A percentile compares a stretch with the other conserved stretches of the same genome.
Conservation (phyloP, 805 yeast species). For the Candida qinlingensis region DNA sequence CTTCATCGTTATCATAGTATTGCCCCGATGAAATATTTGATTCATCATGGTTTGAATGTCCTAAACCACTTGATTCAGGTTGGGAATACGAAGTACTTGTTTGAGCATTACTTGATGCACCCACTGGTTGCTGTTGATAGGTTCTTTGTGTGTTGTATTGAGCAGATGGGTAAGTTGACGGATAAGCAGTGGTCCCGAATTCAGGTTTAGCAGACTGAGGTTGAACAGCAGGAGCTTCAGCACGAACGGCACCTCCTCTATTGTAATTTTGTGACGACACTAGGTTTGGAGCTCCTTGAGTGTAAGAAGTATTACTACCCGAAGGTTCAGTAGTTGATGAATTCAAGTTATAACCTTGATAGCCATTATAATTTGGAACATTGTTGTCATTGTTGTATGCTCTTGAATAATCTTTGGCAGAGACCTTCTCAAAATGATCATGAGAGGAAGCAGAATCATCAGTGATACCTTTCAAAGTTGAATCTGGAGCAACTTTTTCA, state of each 20-base stretch:
- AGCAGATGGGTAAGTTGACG: constrained; percentile 16
- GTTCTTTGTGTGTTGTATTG: constrained; percentile 6
- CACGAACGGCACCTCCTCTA: constrained; percentile 19
- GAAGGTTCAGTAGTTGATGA: neutral
- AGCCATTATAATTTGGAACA: constrained; percentile 4
- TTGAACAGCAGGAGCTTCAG: constrained; percentile 19
- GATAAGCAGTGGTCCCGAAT: constrained; percentile 13
- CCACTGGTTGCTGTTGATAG: neutral
- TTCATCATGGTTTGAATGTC: constrained; percentile 6
- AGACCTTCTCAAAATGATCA: constrained; percentile 21
- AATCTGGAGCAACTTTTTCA: constrained; percentile 1
- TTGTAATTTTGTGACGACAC: constrained; percentile 22
- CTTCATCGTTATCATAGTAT: constrained; percentile 15
- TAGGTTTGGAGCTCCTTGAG: constrained; percentile 24
- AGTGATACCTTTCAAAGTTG: constrained; percentile 19
- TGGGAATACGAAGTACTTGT: neutral
- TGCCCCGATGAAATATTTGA: constrained; percentile 9
- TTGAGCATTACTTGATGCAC: neutral
- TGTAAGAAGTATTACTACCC: neutral
- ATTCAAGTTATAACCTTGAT: constrained; percentile 14
- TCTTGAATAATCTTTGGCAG: constrained; percentile 22
- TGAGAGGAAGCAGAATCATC: constrained; percentile 21
- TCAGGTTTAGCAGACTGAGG: constrained; percentile 24
- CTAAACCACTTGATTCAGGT: constrained; percentile 3
- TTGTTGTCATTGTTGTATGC: constrained; percentile 5